Base-by-base conservation (phyloP, 2,329 filamentous ascomycete genomes). In the Teratosphaeriaceae sp. region DNA sequence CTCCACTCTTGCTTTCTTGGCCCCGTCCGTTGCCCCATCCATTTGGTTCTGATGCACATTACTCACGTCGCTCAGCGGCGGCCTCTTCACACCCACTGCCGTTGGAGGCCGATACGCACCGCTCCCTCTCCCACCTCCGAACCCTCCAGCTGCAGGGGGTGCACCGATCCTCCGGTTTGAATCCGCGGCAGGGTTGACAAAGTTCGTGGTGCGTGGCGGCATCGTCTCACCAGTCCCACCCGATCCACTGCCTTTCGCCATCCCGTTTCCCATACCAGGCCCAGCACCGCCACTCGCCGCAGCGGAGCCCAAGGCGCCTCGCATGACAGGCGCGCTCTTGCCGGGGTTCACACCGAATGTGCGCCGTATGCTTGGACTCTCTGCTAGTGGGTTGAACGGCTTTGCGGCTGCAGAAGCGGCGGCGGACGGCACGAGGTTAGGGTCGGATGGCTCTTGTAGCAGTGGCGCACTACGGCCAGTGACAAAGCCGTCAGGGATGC, bases 311-410 rank as follows among this genome's bases (percentile, higher is more conserved):
- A 31, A 13, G 9, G 38, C 38, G 9, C 26, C 23, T n/a, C 74
- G 76, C 3, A 74, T 75, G 2, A 95, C 68, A 0, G 88, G 87
- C 40, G 83, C 82, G 3, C 85, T 89, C 40, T 79, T 82, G 18
- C 69, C 80, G 58, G 94, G 87, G 57, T 96, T 88, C 29, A 96
- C 76, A 2, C 89, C 89, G 0, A 85, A 84, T 0, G 90, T 96
- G 60, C 90, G 89, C 48, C 87, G 79, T 58, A 95, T 88, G 0
- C 88, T 92, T 0, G 89, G 88, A 48, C 66, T 71, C 38, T 73
- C 70, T 11, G 60, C 66, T 41, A 73, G 65, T 3, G 70, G 70
- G 35, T 74, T 71, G 59, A 74, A 74, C 13, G 38, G 24, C 18
- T 8, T 16, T 34, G 30, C 9, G 16, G 12, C 15, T 1, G 65